Percentiles rank a stretch among this genome's conserved stretches.
These are phyloP conservation scores for Sclerotinia spermophila DNA, from an alignment of 2,329 filamentous ascomycete genomes.

Conservation along the genomic window DNA sequence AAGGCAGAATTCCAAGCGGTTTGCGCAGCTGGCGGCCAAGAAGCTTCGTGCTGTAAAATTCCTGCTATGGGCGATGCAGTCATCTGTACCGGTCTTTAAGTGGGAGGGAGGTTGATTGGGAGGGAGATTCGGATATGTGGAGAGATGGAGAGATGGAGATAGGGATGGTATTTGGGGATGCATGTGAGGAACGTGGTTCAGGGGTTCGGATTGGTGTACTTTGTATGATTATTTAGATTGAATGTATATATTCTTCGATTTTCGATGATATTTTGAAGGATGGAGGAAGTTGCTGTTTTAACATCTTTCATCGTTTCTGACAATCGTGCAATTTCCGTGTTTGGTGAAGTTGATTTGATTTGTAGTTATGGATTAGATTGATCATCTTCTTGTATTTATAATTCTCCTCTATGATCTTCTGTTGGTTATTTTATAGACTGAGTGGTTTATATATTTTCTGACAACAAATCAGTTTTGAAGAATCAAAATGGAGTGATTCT, in stretches of 20 bases:
- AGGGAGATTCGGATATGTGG: not conserved
- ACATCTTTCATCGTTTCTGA: too few species aligned
- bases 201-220: not conserved
- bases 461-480: not conserved
- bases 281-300: too few species aligned
- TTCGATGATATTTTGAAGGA: not conserved
- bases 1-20: conserved; percentile 40
- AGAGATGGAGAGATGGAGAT: not conserved
- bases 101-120: not conserved
- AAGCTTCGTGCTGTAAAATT: not conserved
- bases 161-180: not conserved
- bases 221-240: not conserved
- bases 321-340: too few species aligned
- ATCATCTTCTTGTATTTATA: not conserved
- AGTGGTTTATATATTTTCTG: not conserved
- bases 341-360: too few species aligned
- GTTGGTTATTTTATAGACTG: not conserved
- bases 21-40: conserved; percentile 23
- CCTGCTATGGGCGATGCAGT: not conserved
- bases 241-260: not conserved
- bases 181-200: not conserved
- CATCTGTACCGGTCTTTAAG: not conserved
- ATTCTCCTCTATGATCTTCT: not conserved
- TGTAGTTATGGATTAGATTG: too few species aligned
- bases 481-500: not conserved